Conservation (phyloP, 2,329 filamentous ascomycete genomes). For the Neoscytalidium dimidiatum region DNA sequence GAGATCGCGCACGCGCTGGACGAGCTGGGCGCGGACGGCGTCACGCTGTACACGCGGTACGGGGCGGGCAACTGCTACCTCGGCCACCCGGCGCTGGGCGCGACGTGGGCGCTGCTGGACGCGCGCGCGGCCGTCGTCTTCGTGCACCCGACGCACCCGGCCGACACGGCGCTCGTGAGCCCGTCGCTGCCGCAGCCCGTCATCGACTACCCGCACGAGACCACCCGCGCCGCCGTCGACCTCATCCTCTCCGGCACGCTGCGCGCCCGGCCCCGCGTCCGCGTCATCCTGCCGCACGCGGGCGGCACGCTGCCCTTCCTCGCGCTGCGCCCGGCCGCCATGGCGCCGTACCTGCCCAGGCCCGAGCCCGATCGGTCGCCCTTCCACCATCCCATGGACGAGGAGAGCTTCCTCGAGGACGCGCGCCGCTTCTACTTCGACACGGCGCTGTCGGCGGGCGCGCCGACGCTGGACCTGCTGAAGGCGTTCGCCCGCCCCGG, state of each 20-base stretch:
- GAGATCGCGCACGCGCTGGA: constrained; percentile 47
- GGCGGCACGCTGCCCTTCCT: constrained; percentile 51
- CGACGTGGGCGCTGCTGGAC: constrained; percentile 50
- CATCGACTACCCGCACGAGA: constrained; percentile 51
- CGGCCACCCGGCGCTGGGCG: constrained; percentile 42
- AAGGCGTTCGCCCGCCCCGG: constrained; percentile 30
- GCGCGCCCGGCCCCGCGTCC: constrained; percentile 38
- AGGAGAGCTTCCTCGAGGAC: background rate
- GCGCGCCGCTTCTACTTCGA: constrained; percentile 39
- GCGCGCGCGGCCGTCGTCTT: constrained; percentile 46
- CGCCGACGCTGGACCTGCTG: constrained; percentile 31
- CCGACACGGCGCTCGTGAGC: constrained; percentile 38
- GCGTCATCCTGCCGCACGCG: constrained; percentile 50
- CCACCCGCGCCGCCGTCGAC: constrained; percentile 46
- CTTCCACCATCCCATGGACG: too few species aligned
- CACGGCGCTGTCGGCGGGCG: constrained; percentile 32
- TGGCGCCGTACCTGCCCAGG: too few species aligned
- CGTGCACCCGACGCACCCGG: constrained; percentile 48
- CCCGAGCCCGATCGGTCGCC: too few species aligned
- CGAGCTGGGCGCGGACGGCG: constrained; percentile 48
- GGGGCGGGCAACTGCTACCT: constrained; percentile 47
- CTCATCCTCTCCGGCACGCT: constrained; percentile 41
- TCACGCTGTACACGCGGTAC: constrained; percentile 51
- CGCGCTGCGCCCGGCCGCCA: too few species aligned
- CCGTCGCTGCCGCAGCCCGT: constrained; percentile 40